Percentiles rank a stretch among this genome's conserved stretches.
phyloP scores from a whole-genome alignment of 495 filamentous ascomycete species.

The Extremus antarcticus region DNA sequence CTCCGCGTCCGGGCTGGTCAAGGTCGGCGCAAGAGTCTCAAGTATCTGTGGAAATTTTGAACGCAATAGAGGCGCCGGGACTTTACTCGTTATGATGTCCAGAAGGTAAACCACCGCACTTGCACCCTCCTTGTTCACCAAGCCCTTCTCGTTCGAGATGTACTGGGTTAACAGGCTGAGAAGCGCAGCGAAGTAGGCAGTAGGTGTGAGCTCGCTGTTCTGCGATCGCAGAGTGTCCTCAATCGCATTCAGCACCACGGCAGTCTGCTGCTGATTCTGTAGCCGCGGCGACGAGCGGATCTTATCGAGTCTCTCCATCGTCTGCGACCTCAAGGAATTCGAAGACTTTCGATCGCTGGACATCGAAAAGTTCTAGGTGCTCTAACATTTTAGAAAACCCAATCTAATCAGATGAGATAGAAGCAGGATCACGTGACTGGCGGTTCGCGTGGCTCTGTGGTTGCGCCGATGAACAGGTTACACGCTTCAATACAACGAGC shows the following conservation, averaged over 20 bases:
- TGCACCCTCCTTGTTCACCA: constrained; percentile 72
- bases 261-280: constrained; percentile 90
- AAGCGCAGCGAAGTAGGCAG: constrained; percentile 93
- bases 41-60: constrained; percentile 93
- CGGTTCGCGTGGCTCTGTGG: too few relatives aligned
- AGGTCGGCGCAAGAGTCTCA: constrained; percentile 67
- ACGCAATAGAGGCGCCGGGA: constrained; percentile 73
- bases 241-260: constrained; percentile 76
- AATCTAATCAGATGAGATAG: too few relatives aligned
- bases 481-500: too few relatives aligned
- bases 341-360: too few relatives aligned
- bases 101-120: constrained; percentile 90
- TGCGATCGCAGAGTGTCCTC: constrained; percentile 86
- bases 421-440: too few relatives aligned
- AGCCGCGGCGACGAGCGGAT: constrained; percentile 85
- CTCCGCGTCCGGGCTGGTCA: constrained; percentile 71
- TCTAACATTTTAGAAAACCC: too few relatives aligned
- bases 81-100: constrained; percentile 73
- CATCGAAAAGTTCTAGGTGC: too few relatives aligned
- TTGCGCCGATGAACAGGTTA: too few relatives aligned
- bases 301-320: constrained; percentile 73
- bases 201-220: constrained; percentile 67
- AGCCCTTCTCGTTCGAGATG: constrained; percentile 46
- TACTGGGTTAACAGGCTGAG: constrained; percentile 76
- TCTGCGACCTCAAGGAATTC: too few relatives aligned